phyloP scores from a whole-genome alignment of 2,329 filamentous ascomycete species.

The Dothidotthia symphoricarpi region DNA sequence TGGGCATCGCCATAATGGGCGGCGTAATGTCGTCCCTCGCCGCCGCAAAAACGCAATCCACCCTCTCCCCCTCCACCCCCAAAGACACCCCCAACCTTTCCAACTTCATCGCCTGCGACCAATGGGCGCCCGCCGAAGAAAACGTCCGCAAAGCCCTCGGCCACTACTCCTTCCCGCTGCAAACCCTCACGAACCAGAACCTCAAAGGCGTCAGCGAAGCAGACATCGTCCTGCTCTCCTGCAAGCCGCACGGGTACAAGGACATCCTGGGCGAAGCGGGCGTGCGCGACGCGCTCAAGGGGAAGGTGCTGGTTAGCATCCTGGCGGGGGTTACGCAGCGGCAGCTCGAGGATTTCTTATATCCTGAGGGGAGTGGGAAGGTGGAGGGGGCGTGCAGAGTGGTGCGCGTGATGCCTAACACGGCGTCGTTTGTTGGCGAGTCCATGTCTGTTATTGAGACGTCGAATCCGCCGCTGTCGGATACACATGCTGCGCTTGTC shows the following conservation, averaged over 20 bases:
- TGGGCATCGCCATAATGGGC: slow-evolving; percentile 80
- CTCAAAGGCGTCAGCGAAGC: slow-evolving; percentile 63
- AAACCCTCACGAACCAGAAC: slow-evolving; percentile 71
- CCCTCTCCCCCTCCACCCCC: slow-evolving; percentile 43
- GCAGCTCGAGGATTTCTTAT: slow-evolving; percentile 65
- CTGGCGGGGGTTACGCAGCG: slow-evolving; percentile 71
- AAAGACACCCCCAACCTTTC: slow-evolving; percentile 53
- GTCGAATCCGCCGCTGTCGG: slow-evolving; percentile 57
- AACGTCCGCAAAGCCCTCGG: slow-evolving; percentile 65
- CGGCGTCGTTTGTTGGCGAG: slow-evolving; percentile 73
- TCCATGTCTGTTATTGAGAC: slow-evolving; percentile 76
- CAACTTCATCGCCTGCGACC: slow-evolving; percentile 78
- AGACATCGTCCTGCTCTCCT: slow-evolving; percentile 73
- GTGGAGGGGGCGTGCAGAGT: slow-evolving; percentile 58
- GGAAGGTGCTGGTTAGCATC: slow-evolving; percentile 80
- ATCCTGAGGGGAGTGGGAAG: slow-evolving; percentile 49
- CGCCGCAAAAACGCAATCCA: slow-evolving; percentile 37
- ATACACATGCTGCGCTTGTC: slow-evolving; percentile 57
- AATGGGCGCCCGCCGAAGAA: slow-evolving; percentile 66
- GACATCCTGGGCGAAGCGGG: slow-evolving; percentile 66
- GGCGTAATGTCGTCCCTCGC: slow-evolving; percentile 73
- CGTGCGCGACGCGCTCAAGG: slow-evolving; percentile 69
- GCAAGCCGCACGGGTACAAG: slow-evolving; percentile 74
- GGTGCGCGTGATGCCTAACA: slow-evolving; percentile 83
- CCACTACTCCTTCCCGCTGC: slow-evolving; percentile 61